Evolutionary conservation across 441 rosid species (phyloP), one percentile per base, ranked within the genome.

Genomic region (Biscutella laevigata): DNA sequence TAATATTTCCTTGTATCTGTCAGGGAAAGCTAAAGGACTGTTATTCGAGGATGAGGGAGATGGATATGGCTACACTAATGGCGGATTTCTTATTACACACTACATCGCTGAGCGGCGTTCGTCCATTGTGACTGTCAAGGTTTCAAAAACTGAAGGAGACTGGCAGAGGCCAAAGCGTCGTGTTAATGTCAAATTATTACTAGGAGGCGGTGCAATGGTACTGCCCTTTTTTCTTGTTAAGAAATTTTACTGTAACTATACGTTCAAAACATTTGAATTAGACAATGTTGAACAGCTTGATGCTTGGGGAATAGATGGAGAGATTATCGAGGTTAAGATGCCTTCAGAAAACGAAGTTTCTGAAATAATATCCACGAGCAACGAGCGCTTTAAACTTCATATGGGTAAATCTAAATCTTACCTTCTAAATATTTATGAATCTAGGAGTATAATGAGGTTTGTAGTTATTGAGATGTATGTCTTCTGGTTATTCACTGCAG

Each of bases 161-260:
- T 88, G 96, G 95, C 56, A 77, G 62, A 88, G 98, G 71, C 95
- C 98, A 57, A 64, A 74, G 10, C 88, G 98, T n/a, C 82, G 79
- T 61, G 35, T 92, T 47, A 82, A 74, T 69, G 82, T 80, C 38
- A 76, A 74, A 19, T 56, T 92, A 52, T 80, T 92, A 59, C 79
- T 92, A 40, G 96, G 94, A 51, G 95, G 81, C 35, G 83, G 92
- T 55, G 94, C 94, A 65, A 74, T 61, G 94, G 96, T 92, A 74
- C 20, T 38, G 43, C 35, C 54, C 42, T n/a, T 48, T 43, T 69
- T 47, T 45, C 17, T 2, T 34, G 15, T 40, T 42, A 26, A 29
- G 26, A 28, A 32, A 14, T 7, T 19, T 2, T 26, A 32, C 40
- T 41, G 42, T 12, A 20, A 48, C 17, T 47, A 17, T 22, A 16